Conservation (phyloP, 1,139 yeast species). For the Candida sanyaensis region DNA sequence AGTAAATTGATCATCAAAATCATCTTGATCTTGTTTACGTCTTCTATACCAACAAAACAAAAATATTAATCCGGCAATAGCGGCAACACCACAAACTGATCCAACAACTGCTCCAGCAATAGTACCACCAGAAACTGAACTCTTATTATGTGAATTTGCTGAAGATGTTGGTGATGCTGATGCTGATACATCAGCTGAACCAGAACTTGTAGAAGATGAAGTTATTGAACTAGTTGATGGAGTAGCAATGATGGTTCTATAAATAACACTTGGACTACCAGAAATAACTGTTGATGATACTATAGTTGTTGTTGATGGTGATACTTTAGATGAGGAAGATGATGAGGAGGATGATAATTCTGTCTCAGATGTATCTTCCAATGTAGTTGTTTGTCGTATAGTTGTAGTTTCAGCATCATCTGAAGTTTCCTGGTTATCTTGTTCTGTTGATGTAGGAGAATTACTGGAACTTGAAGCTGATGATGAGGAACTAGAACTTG, state of each 20-base stretch:
- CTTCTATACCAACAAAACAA: constrained; percentile 47
- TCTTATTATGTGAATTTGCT: constrained; percentile 13
- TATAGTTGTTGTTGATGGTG: constrained; percentile 13
- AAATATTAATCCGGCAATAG: constrained; percentile 37
- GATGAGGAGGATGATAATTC: constrained; percentile 15
- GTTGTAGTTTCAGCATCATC: constrained; percentile 11
- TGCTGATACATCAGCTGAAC: constrained; percentile 13
- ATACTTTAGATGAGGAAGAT: constrained; percentile 9
- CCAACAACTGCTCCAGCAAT: constrained; percentile 75
- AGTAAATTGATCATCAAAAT: constrained; percentile 39
- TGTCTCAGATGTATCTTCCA: constrained; percentile 7
- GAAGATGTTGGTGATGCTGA: constrained; percentile 18
- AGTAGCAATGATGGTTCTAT: constrained; percentile 21
- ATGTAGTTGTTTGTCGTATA: constrained; percentile 15
- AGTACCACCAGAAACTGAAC: constrained; percentile 57
- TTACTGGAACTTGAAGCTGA: constrained; percentile 9
- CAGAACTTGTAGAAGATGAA: constrained; percentile 15
- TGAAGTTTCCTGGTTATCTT: background rate
- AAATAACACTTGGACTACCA: constrained; percentile 24
- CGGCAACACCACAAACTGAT: constrained; percentile 50
- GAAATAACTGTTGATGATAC: constrained; percentile 26
- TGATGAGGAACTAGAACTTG: constrained; percentile 9
- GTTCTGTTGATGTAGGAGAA: background rate
- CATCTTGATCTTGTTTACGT: constrained; percentile 35
- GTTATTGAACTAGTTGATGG: constrained; percentile 20